Percentiles rank a stretch among this genome's conserved stretches.
phyloP scores from a whole-genome alignment of 2,329 filamentous ascomycete genomes.

The Trichoderma polysporum region DNA sequence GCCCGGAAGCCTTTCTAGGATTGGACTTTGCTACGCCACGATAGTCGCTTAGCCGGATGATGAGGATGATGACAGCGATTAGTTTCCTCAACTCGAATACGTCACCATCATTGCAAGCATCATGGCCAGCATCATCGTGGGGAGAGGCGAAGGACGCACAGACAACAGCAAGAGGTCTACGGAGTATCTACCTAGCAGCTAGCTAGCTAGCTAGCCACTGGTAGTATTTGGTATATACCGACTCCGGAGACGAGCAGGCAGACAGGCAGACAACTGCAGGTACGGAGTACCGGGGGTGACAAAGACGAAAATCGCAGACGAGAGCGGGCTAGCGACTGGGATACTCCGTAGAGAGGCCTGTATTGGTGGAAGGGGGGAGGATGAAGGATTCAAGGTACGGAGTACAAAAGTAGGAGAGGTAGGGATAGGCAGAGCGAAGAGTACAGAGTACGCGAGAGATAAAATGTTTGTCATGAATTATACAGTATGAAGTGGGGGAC shows the following conservation, averaged over 20 bases:
- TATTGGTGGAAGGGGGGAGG: not conserved
- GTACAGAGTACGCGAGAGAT: not conserved
- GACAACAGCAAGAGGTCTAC: not conserved
- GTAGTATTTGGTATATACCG: too few relatives aligned
- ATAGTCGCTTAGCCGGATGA: not conserved
- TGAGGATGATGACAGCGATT: not conserved
- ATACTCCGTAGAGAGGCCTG: not conserved
- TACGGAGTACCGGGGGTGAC: not conserved
- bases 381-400: not conserved
- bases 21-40: not conserved
- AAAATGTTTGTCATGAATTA: too few relatives aligned
- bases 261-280: not conserved
- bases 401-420: not conserved
- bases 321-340: not conserved
- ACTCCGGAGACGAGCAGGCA: not conserved
- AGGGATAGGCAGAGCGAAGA: not conserved
- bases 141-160: not conserved
- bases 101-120: not conserved
- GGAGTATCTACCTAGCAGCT: not conserved
- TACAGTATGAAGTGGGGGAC: too few relatives aligned
- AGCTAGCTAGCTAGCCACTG: too few relatives aligned
- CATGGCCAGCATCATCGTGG: not conserved
- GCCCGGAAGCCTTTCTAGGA: not conserved
- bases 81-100: not conserved
- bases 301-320: not conserved